Conservation (phyloP, 768 basidiomycete genomes). For the Lactifluus pinguis region DNA sequence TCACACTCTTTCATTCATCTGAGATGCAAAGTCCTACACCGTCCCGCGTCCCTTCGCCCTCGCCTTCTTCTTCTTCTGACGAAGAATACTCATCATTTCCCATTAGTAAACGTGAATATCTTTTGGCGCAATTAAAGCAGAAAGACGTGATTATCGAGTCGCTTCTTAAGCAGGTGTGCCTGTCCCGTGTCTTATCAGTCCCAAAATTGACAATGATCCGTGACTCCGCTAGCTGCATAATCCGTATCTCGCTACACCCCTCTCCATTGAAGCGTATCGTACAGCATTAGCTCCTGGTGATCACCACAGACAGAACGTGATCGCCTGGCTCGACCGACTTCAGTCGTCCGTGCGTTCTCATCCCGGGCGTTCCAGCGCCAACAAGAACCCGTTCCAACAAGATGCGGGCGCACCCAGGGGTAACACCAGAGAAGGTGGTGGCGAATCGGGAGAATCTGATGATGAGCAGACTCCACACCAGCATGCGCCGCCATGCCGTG, state of each 20-base stretch:
- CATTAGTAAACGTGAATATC: constrained; percentile 75
- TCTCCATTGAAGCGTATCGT: constrained; percentile 70
- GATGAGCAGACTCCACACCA: constrained; percentile 1
- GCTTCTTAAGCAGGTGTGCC: constrained; percentile 66
- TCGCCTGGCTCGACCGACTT: constrained; percentile 70
- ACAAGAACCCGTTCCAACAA: constrained; percentile 33
- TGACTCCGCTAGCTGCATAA: constrained; percentile 51
- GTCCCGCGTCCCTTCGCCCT: not conserved
- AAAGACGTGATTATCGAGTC: constrained; percentile 84
- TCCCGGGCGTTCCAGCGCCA: constrained; percentile 30
- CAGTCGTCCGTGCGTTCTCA: constrained; percentile 50
- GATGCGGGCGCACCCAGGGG: constrained; percentile 27
- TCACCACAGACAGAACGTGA: constrained; percentile 52
- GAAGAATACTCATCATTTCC: constrained; percentile 22
- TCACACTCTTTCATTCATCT: constrained; percentile 13
- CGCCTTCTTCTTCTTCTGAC: not conserved
- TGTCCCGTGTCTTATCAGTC: not conserved
- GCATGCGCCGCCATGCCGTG: not conserved
- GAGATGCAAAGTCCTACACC: not conserved
- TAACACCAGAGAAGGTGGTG: constrained; percentile 23
- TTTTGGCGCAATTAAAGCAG: constrained; percentile 78
- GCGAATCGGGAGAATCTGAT: constrained; percentile 25
- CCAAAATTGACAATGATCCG: not conserved
- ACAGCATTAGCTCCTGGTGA: constrained; percentile 73
- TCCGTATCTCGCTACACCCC: constrained; percentile 69